Evolutionary conservation across 495 filamentous ascomycete genomes (phyloP), one percentile per base, ranked within the genome.

Genomic region (Penicillium coffeae): DNA sequence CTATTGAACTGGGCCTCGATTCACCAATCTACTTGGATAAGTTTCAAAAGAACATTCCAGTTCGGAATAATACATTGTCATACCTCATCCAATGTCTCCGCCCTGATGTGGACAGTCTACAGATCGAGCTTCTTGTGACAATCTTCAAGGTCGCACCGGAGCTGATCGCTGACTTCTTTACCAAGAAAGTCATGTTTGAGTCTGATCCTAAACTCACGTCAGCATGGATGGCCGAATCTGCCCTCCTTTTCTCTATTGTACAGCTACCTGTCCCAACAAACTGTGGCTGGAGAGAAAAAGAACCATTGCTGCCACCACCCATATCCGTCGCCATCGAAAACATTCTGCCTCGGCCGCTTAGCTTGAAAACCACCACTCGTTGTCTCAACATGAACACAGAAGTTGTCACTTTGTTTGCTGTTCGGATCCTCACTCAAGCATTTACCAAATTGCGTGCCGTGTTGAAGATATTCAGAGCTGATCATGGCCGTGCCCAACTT

Each of bases 141-240:
- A 89, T 95, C 30, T 95, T 96, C 65, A 78, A 79, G 58, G 77
- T 79, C 13, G 85, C 85, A 1, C 91, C 93, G 5, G 91, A 96
- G 63, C 69, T 96, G 15, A 79, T 95, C 4, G 83, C 89, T 9
- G 79, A 87, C 54, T 96, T 90, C 63, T 97, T 95, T 55, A 73
- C 80, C 41, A 82, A 79, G 59, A 89, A 86, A 62, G 84, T 82
- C 35, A 78, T 82, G 56, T 95, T 97, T 64, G 77, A 82, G 3
- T 88, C 94, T 41, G 94, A 96, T 20, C 91, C 93, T 0, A 97
- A 96, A 58, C 74, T 90, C 8, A 89, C 89, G 1, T 77, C 88
- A 0, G 92, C 91, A 3, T 99, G 93, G 93, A 85, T 97, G 55
- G 90, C 91, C 15, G 96, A 91, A 60, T 90, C 88, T 2, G 78